A percentile compares a stretch with the other conserved stretches of the same genome.
Conservation (phyloP, 176 grass and related monocot species). For the Hordeum marinum region DNA sequence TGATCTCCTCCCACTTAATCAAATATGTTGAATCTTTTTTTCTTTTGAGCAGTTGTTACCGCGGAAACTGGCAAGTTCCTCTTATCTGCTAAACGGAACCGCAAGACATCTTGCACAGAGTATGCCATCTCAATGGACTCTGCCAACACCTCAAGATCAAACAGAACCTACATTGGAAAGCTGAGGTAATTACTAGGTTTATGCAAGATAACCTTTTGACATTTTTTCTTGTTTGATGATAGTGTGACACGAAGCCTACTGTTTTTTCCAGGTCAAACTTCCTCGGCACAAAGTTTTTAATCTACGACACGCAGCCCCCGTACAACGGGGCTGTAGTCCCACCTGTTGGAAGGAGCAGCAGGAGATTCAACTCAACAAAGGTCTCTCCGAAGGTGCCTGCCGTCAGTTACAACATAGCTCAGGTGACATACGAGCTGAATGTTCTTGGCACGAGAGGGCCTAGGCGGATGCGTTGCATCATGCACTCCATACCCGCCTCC, state of each 20-base stretch:
- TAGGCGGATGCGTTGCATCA: conserved; percentile 85
- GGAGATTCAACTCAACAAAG: conserved; percentile 79
- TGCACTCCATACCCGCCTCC: conserved; percentile 83
- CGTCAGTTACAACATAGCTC: conserved; percentile 71
- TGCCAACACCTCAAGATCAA: conserved; percentile 73
- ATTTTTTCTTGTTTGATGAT: not conserved
- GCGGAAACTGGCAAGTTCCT: conserved; percentile 88
- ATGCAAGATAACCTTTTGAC: not conserved
- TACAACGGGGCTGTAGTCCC: conserved; percentile 51
- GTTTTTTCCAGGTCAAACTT: conserved; percentile 84
- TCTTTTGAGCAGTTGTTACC: conserved; percentile 52
- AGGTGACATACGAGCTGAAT: conserved; percentile 88
- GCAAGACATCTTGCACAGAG: conserved; percentile 84
- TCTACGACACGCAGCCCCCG: conserved; percentile 79
- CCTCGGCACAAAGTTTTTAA: conserved; percentile 91
- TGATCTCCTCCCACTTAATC: not conserved
- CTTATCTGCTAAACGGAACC: conserved; percentile 76
- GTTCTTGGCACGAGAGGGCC: conserved; percentile 94
- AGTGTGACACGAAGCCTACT: not conserved
- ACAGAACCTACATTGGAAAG: conserved; percentile 89
- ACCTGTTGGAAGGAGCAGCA: conserved; percentile 55
- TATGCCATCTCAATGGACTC: conserved; percentile 88
- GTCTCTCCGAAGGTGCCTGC: conserved; percentile 87
- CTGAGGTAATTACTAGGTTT: conserved; percentile 51
- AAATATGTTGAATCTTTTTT: not conserved